Base-by-base conservation (phyloP, 345 rosid genomes). In the Melastoma malabathricum region DNA sequence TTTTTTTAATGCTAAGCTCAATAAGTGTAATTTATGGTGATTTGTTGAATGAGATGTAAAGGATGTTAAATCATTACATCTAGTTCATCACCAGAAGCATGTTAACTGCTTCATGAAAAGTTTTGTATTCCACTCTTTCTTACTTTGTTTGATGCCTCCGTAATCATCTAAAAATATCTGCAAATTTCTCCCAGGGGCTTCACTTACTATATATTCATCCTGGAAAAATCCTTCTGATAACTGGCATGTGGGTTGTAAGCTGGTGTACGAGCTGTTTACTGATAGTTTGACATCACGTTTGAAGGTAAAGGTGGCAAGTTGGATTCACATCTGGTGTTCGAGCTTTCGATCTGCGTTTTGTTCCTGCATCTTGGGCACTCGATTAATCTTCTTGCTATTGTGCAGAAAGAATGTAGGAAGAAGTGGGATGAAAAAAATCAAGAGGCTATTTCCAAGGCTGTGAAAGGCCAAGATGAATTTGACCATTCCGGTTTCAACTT, bases 151-250 rank as follows among this genome's bases (percentile, higher is more conserved):
- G 7, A 31, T 31, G 9, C 6, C 38, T 5, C 10, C 6, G 38
- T 31, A 31, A 31, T 31, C 38, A 31, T 31, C 7, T 31, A 7
- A 31, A 31, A 31, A 31, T 31, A 31, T 31, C 9, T 31, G 38
- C 2, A 2, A 31, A 2, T 31, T 31, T 43, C 46, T 50, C 50
- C 20, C 64, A 92, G 98, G 97, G 53, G 75, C 66, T 50, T 57
- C 80, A 50, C 66, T 92, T 77, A 51, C 67, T 67, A 75, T 92
- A 63, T 87, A 87, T 72, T 64, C 95, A 49, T 77, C 80, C 6
- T 87, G 98, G 97, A 72, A 84, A 75, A 87, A 92, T 51, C 98
- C 95, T 22, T 73, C 90, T 51, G 95, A 88, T 56, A 84, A 82
- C 54, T 92, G 97, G 97, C 98, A 74, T 54, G 89, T 87, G 48